Evolutionary conservation across 2,329 filamentous ascomycete genomes (phyloP).

Genomic region (Monilinia aucupariae): DNA sequence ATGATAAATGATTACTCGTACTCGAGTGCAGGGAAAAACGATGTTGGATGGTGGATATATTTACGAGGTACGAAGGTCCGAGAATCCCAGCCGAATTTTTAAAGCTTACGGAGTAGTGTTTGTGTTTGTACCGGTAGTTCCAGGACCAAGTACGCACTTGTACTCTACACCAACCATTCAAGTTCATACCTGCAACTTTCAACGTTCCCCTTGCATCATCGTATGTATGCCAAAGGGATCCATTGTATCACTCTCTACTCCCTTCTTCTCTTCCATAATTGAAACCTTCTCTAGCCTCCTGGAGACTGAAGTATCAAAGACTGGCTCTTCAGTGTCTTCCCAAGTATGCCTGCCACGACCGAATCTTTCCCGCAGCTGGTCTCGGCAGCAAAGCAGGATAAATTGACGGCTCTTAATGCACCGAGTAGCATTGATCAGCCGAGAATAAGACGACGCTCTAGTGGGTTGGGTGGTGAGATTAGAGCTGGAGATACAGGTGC

Average conservation of each 20-base stretch:
- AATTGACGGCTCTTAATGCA: slow-evolving; percentile 12
- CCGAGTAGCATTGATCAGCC: slow-evolving; percentile 24
- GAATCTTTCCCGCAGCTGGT: slow-evolving; percentile 20
- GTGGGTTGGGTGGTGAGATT: slow-evolving; percentile 46
- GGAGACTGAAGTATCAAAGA: not conserved
- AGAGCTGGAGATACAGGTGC: slow-evolving; percentile 46
- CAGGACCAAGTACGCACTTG: not conserved
- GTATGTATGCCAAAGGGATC: not conserved
- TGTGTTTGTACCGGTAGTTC: not conserved
- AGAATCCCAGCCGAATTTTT: slow-evolving; percentile 4
- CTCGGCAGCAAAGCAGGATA: slow-evolving; percentile 11
- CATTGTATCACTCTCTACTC: not conserved
- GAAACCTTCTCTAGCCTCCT: not conserved
- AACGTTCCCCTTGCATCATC: not conserved
- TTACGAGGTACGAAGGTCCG: not conserved
- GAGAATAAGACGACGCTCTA: slow-evolving; percentile 41
- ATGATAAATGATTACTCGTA: too few relatives aligned
- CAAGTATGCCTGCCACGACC: slow-evolving; percentile 16
- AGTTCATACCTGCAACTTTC: not conserved
- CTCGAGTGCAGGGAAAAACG: too few relatives aligned
- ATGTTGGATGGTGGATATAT: not conserved
- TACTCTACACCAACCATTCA: too few relatives aligned
- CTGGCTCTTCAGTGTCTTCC: not conserved
- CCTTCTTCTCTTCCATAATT: not conserved
- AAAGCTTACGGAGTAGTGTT: too few relatives aligned